These are phyloP conservation scores for Stephania yunnanensis DNA, from an alignment of 164 flowering plant genomes.

Conservation along the genomic window DNA sequence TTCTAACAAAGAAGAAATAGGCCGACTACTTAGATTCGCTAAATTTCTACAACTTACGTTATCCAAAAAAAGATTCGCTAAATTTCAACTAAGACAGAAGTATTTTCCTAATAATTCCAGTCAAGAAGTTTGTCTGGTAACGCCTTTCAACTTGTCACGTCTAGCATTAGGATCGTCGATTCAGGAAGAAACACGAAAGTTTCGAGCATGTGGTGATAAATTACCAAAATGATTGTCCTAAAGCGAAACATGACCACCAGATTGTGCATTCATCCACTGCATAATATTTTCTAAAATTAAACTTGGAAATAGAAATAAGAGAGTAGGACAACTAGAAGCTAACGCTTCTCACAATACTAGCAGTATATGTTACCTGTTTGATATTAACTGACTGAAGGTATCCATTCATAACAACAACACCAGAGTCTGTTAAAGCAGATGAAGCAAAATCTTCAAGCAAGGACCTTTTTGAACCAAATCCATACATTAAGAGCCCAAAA, in stretches of 20 bases:
- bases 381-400: constrained; percentile 80
- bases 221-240: background rate
- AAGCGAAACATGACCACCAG: background rate
- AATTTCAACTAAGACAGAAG: no score
- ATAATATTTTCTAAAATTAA: background rate
- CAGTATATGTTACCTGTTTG: constrained; percentile 53
- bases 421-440: constrained; percentile 53
- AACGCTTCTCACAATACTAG: background rate
- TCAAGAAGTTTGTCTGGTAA: no score
- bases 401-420: constrained; percentile 86
- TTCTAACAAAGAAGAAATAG: no score
- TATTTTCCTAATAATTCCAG: no score
- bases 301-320: background rate
- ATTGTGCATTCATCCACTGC: background rate
- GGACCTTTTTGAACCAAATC: constrained; percentile 91
- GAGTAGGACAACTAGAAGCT: constrained; percentile 2
- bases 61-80: no score
- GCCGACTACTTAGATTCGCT: no score
- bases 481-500: constrained; percentile 85
- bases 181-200: no score
- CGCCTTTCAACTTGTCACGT: no score
- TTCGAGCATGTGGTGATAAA: background rate
- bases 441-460: constrained; percentile 95
- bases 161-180: no score
- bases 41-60: no score